These are phyloP conservation scores for Diphasiastrum complanatum DNA, from an alignment of 83 land plant genomes.

Conservation along the genomic window DNA sequence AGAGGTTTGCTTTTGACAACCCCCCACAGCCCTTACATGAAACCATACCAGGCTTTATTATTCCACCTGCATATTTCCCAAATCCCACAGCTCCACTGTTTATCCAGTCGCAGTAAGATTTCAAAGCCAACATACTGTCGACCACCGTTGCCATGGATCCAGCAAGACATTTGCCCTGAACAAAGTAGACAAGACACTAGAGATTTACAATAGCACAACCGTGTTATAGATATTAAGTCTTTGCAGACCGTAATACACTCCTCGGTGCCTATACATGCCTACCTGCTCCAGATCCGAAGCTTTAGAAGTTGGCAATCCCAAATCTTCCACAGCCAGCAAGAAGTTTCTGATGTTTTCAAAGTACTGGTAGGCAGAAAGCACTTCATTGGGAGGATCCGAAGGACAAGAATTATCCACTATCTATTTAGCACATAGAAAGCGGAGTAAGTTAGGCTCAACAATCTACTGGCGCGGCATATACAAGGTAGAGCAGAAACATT, in stretches of 20 bases:
- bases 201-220: not conserved
- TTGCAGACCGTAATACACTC: not conserved
- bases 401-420: slow-evolving; percentile 42
- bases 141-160: slow-evolving; percentile 50
- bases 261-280: not conserved
- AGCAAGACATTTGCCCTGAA: slow-evolving; percentile 41
- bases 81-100: slow-evolving; percentile 66
- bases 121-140: slow-evolving; percentile 70
- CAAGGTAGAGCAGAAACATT: slow-evolving; percentile 12
- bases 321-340: slow-evolving; percentile 45
- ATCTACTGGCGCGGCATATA: slow-evolving; percentile 3
- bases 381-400: slow-evolving; percentile 21
- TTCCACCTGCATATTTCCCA: slow-evolving; percentile 44
- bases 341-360: slow-evolving; percentile 69
- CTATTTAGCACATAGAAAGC: slow-evolving; percentile 19
- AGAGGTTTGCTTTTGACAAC: slow-evolving; percentile 43
- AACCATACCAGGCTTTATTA: too few relatives aligned
- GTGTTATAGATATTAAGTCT: not conserved
- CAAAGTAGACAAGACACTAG: slow-evolving; percentile 5
- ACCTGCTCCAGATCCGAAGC: slow-evolving; percentile 67
- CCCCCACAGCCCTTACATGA: slow-evolving; percentile 21
- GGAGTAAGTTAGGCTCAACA: not conserved
- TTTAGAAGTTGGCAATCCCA: slow-evolving; percentile 59
- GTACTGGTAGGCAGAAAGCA: slow-evolving; percentile 64
- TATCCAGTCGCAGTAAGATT: slow-evolving; percentile 76